These are phyloP conservation scores for Chytriomyces confervae DNA, from an alignment of 192 early-diverging fungal species.

Conservation along the genomic window DNA sequence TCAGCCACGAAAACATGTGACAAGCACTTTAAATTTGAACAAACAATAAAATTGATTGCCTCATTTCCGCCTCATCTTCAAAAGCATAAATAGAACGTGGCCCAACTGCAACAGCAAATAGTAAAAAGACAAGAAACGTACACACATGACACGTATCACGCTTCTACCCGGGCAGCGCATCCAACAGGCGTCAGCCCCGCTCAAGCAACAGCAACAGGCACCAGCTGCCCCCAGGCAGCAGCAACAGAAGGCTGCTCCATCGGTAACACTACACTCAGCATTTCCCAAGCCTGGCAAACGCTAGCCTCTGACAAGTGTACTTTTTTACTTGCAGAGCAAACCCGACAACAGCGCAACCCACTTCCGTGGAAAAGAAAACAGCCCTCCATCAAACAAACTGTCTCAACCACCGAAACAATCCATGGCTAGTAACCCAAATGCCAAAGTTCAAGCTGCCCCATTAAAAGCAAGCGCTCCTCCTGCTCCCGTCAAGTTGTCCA, in stretches of 20 bases:
- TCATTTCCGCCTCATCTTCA: no score
- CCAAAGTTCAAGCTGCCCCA: neutral
- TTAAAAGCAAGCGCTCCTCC: neutral
- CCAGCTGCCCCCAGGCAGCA: neutral
- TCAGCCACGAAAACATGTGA: neutral
- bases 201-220: neutral
- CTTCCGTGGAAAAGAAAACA: neutral
- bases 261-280: neutral
- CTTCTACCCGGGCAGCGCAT: neutral
- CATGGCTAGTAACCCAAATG: neutral
- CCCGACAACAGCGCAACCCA: neutral
- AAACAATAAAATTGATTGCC: slow-evolving; percentile 1
- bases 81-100: neutral
- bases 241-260: neutral
- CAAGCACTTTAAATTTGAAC: neutral
- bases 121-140: neutral
- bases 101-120: neutral
- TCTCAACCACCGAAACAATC: neutral
- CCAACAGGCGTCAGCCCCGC: neutral
- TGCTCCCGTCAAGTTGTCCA: no score
- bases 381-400: no score
- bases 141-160: neutral
- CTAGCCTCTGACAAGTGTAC: neutral
- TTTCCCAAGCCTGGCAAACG: neutral
- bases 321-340: neutral